Percentiles rank a stretch among this genome's conserved stretches.
phyloP scores from a whole-genome alignment of 2,329 filamentous ascomycete genomes.

The Macroventuria anomochaeta region DNA sequence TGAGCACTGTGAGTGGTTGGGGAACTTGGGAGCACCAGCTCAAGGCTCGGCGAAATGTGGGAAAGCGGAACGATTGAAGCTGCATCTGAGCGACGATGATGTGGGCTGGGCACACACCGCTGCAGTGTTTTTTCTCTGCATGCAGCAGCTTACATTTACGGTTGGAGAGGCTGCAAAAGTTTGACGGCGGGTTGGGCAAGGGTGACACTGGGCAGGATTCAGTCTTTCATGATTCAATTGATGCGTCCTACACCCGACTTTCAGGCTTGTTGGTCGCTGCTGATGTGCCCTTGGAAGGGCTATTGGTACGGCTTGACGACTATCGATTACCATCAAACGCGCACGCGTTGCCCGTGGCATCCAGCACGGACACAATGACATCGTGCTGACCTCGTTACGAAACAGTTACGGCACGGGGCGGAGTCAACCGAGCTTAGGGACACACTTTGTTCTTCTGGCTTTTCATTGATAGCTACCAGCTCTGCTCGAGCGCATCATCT shows the following conservation, averaged over 20 bases:
- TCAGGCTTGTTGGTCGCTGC: neutral
- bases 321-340: slow-evolving; percentile 14
- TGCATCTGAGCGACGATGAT: slow-evolving; percentile 21
- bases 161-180: slow-evolving; percentile 5
- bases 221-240: slow-evolving; percentile 5
- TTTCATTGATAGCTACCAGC: slow-evolving; percentile 32
- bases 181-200: slow-evolving; percentile 12
- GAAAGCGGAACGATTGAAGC: slow-evolving; percentile 19
- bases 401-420: slow-evolving; percentile 34
- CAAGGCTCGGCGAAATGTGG: slow-evolving; percentile 22
- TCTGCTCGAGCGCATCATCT: slow-evolving; percentile 17
- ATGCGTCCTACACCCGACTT: neutral
- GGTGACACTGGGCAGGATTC: slow-evolving; percentile 6
- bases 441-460: slow-evolving; percentile 26
- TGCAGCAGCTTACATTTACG: slow-evolving; percentile 8
- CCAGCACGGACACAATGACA: slow-evolving; percentile 33
- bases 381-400: slow-evolving; percentile 35
- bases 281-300: neutral
- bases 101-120: slow-evolving; percentile 24
- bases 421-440: slow-evolving; percentile 31
- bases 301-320: slow-evolving; percentile 3
- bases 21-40: neutral
- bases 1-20: slow-evolving; percentile 14
- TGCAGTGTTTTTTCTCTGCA: slow-evolving; percentile 19
- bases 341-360: slow-evolving; percentile 25